phyloP scores from a whole-genome alignment of 257 asterid genomes.

The Nicotiana tabacum region DNA sequence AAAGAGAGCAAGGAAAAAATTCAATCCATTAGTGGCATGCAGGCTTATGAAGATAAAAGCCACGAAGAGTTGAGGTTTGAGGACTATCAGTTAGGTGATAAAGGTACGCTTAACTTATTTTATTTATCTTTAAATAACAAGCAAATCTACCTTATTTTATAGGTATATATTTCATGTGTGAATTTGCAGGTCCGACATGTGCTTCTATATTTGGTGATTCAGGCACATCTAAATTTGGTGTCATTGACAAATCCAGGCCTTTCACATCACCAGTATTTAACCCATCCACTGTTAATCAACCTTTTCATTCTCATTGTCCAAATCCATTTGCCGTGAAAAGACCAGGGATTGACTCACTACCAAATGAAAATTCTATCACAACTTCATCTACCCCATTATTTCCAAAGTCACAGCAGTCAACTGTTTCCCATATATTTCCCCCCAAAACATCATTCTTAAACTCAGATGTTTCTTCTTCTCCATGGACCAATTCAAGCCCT shows the following conservation, averaged over 20 bases:
- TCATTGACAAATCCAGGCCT: background rate
- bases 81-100: slow-evolving; percentile 60
- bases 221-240: background rate
- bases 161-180: background rate
- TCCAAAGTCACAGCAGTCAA: background rate
- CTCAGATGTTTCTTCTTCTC: background rate
- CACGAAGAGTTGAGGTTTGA: slow-evolving; percentile 87
- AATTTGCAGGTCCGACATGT: background rate
- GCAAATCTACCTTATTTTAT: background rate
- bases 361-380: background rate
- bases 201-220: background rate
- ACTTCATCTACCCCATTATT: background rate
- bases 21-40: slow-evolving; percentile 78
- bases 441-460: background rate
- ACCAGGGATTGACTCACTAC: background rate
- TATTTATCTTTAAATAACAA: background rate
- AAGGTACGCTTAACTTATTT: slow-evolving; percentile 35
- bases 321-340: background rate
- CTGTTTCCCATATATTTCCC: background rate
- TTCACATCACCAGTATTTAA: background rate
- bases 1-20: slow-evolving; percentile 38
- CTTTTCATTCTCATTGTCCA: background rate
- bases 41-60: slow-evolving; percentile 50
- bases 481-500: background rate
- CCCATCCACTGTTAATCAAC: background rate